Conservation (phyloP, 345 rosid genomes). For the Citrus glauca region DNA sequence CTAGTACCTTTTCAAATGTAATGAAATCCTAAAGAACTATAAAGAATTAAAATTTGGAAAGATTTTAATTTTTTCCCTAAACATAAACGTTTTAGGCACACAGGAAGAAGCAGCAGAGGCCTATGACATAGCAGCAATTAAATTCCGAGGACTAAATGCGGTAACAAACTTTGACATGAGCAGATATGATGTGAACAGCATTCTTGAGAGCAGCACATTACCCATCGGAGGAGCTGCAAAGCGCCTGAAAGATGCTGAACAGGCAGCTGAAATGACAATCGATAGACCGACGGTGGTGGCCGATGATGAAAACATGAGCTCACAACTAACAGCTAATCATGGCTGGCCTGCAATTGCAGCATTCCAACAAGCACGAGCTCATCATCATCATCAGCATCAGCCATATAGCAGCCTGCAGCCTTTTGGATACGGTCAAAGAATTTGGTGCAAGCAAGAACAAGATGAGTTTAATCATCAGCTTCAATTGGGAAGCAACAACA, state of each 20-base stretch:
- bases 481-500: conserved; percentile 27
- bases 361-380: conserved; percentile 35
- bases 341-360: conserved; percentile 47
- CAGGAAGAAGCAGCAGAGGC: conserved; percentile 99
- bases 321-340: conserved; percentile 17
- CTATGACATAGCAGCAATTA: conserved; percentile 93
- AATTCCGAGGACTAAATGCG: conserved; percentile 87
- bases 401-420: conserved; percentile 29
- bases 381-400: conserved; percentile 26
- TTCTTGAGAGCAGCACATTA: conserved; percentile 71
- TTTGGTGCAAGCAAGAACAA: conserved; percentile 72
- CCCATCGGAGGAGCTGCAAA: conserved; percentile 79
- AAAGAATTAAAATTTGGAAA: background rate
- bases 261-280: conserved; percentile 25
- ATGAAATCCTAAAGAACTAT: background rate
- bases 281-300: conserved; percentile 14
- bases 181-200: conserved; percentile 77
- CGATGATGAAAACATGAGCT: conserved; percentile 7
- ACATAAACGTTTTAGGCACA: conserved; percentile 42
- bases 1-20: background rate
- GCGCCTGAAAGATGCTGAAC: conserved; percentile 50
- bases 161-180: conserved; percentile 98
- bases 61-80: background rate
- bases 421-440: conserved; percentile 40
- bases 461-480: conserved; percentile 34